These are phyloP conservation scores for Botrytis squamosa DNA, from an alignment of 2,329 filamentous ascomycete species.

Conservation along the genomic window DNA sequence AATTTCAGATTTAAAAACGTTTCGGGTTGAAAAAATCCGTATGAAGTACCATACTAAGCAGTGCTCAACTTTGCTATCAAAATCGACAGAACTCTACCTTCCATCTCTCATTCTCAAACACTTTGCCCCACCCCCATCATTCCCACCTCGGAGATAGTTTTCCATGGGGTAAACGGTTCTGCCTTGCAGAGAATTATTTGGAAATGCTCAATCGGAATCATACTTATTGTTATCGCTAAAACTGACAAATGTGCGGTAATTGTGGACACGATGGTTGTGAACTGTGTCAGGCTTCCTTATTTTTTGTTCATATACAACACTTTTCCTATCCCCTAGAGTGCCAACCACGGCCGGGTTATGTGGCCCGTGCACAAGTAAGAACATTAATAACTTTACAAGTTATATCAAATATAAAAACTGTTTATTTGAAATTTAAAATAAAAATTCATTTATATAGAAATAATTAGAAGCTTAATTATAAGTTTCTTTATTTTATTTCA, in stretches of 20 bases:
- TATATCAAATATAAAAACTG: too few relatives aligned
- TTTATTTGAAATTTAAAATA: too few relatives aligned
- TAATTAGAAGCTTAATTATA: too few relatives aligned
- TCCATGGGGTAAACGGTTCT: not conserved
- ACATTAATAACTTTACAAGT: too few relatives aligned
- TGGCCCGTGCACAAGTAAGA: too few relatives aligned
- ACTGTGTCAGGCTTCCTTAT: conserved; percentile 8
- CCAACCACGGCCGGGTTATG: too few relatives aligned
- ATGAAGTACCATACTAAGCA: not conserved
- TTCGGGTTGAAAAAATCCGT: too few relatives aligned
- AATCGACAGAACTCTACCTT: not conserved
- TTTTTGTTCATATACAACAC: not conserved
- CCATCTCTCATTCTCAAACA: not conserved
- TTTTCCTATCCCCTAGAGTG: not conserved
- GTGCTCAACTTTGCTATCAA: not conserved
- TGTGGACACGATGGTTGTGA: conserved; percentile 18
- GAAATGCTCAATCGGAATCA: not conserved
- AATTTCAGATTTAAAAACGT: too few relatives aligned
- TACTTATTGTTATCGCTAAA: conserved; percentile 15
- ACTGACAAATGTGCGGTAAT: conserved; percentile 14
- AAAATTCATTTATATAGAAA: too few relatives aligned
- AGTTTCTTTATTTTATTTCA: too few relatives aligned
- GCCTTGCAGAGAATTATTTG: not conserved
- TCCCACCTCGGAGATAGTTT: not conserved
- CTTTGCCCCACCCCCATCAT: not conserved